A percentile compares a stretch with the other conserved stretches of the same genome.
Conservation (phyloP, 1,139 yeast genomes). For the Pichia sp. region DNA sequence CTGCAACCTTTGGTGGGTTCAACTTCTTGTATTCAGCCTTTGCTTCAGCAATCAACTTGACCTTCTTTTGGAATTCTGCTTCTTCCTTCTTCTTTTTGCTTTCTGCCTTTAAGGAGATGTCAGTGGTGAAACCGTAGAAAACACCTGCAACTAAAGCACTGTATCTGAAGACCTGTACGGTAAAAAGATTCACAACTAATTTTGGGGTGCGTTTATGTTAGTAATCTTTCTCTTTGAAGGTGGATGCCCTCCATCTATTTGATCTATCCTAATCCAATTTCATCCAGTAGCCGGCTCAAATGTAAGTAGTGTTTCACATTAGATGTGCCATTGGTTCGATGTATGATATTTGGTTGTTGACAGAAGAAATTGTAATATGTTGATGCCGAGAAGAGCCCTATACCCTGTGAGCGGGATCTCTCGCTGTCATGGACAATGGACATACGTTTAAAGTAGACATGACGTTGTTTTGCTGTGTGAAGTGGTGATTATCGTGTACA, state of each 20-base stretch:
- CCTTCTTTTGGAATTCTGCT: constrained; percentile 56
- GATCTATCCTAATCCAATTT: background rate
- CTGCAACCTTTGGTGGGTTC: constrained; percentile 34
- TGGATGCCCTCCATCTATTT: background rate
- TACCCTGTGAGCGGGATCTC: too few species aligned
- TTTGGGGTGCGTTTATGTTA: too few species aligned
- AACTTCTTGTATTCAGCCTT: constrained; percentile 79
- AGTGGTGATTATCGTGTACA: too few species aligned
- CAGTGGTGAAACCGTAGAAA: constrained; percentile 83
- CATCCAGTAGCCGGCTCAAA: too few species aligned
- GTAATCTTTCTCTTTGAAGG: too few species aligned
- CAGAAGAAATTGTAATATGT: too few species aligned
- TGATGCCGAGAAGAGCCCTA: too few species aligned
- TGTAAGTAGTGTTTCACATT: too few species aligned
- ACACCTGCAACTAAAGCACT: constrained; percentile 87
- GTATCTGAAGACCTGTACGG: constrained; percentile 62
- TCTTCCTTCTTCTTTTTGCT: constrained; percentile 55
- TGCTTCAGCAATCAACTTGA: constrained; percentile 78
- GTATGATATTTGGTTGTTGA: too few species aligned
- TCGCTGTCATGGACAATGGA: constrained; percentile 1
- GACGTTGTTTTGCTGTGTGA: too few species aligned
- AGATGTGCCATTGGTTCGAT: too few species aligned
- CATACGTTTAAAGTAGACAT: constrained; percentile 40
- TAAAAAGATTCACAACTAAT: too few species aligned
- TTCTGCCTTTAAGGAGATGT: constrained; percentile 55